Conservation (phyloP, 257 asterid species). For the Solanum chiquidenum region DNA sequence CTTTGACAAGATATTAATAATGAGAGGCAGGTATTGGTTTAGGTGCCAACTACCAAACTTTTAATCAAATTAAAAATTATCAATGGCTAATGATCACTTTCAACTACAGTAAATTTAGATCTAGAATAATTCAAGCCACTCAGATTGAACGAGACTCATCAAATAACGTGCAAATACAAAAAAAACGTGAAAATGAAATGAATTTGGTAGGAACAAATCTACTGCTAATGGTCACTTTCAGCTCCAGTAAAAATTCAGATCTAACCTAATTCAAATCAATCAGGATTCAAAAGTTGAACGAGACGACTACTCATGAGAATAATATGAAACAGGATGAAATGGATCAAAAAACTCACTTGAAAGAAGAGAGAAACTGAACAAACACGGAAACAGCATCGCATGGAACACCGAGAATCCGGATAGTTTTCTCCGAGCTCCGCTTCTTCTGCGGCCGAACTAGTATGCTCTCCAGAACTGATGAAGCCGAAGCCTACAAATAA, state of each 20-base stretch:
- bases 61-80: not conserved
- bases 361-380: conserved; percentile 53
- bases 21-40: not conserved
- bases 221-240: not conserved
- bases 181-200: not conserved
- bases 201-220: not conserved
- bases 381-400: conserved; percentile 72
- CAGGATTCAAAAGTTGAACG: not conserved
- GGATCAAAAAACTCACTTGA: conserved; percentile 40
- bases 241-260: not conserved
- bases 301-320: not conserved
- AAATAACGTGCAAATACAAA: not conserved
- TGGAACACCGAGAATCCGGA: conserved; percentile 76
- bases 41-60: not conserved
- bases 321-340: not conserved
- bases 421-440: conserved; percentile 39
- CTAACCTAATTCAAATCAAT: not conserved
- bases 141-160: not conserved
- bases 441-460: conserved; percentile 56
- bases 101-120: not conserved
- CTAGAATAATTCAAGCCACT: not conserved
- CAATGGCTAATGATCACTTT: not conserved
- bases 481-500: conserved; percentile 51
- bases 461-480: conserved; percentile 76
- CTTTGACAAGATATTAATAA: not conserved